Conservation (phyloP, 2,329 filamentous ascomycete species). For the Hortaea sp. region DNA sequence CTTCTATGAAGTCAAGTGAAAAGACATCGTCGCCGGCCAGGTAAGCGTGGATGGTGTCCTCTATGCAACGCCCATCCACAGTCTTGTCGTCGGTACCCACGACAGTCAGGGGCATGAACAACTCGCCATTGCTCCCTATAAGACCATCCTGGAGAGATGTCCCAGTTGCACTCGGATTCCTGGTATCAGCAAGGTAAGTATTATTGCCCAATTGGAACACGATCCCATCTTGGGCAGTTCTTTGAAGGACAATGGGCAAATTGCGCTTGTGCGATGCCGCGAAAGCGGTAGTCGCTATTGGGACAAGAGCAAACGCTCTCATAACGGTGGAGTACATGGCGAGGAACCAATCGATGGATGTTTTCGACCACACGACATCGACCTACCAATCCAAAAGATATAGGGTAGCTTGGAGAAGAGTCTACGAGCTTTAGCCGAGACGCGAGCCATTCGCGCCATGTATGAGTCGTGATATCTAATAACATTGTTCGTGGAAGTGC, state of each 20-base stretch:
- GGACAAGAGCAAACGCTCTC: no score
- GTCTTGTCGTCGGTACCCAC: conserved; percentile 21
- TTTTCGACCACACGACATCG: no score
- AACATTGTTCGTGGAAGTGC: no score
- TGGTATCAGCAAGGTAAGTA: conserved; percentile 28
- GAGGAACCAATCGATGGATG: no score
- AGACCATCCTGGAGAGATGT: no score
- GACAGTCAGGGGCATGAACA: conserved; percentile 22
- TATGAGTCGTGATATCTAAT: no score
- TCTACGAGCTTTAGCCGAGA: no score
- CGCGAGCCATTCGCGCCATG: no score
- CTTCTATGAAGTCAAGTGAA: conserved; percentile 26
- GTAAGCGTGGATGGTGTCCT: conserved; percentile 23
- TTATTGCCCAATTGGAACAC: conserved; percentile 28
- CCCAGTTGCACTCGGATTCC: conserved; percentile 19
- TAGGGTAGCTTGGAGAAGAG: no score
- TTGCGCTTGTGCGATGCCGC: not conserved
- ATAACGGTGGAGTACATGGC: no score
- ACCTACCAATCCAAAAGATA: no score
- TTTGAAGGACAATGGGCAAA: not conserved
- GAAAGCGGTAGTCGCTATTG: not conserved
- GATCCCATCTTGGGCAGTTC: conserved; percentile 16
- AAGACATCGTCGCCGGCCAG: conserved; percentile 28
- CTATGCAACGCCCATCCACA: conserved; percentile 21
- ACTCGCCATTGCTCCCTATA: no score